A percentile compares a stretch with the other conserved stretches of the same genome.
These are phyloP conservation scores for Citrullus mucosospermus DNA, from an alignment of 306 rosid species.

Conservation along the genomic window DNA sequence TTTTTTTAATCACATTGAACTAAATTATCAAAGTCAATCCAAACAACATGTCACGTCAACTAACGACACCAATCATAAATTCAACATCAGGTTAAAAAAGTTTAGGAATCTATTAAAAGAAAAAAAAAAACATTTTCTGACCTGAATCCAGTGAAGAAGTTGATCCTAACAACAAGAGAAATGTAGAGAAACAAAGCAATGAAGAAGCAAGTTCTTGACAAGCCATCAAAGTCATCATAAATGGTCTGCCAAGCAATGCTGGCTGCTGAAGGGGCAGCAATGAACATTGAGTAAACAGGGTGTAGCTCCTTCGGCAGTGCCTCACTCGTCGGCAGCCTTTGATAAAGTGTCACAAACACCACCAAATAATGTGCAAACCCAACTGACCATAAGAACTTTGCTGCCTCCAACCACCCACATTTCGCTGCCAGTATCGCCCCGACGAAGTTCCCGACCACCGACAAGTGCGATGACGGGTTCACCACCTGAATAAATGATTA, in stretches of 20 bases:
- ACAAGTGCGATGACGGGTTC: slow-evolving; percentile 68
- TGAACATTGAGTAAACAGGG: slow-evolving; percentile 87
- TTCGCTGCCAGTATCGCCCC: slow-evolving; percentile 69
- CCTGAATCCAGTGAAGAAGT: slow-evolving; percentile 82
- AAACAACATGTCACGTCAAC: neutral
- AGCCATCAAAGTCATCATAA: slow-evolving; percentile 53
- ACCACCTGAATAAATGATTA: slow-evolving; percentile 25
- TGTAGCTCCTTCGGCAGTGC: slow-evolving; percentile 75
- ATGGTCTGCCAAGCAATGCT: slow-evolving; percentile 65
- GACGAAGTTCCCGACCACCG: slow-evolving; percentile 80
- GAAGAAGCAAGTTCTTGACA: slow-evolving; percentile 69
- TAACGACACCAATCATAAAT: too few species aligned
- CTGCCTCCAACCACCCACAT: slow-evolving; percentile 74
- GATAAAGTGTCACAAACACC: slow-evolving; percentile 77
- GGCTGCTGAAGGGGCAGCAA: slow-evolving; percentile 81
- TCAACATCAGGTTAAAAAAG: neutral
- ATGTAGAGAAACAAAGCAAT: slow-evolving; percentile 66
- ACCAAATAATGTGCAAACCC: slow-evolving; percentile 79
- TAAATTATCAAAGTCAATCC: too few species aligned
- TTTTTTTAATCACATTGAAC: too few species aligned
- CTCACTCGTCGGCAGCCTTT: slow-evolving; percentile 78
- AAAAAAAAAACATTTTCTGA: neutral
- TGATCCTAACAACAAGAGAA: slow-evolving; percentile 58
- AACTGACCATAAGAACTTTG: slow-evolving; percentile 79
- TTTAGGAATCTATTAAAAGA: neutral